phyloP scores from a whole-genome alignment of 495 filamentous ascomycete genomes.

The Xanthoparmelia taractica region DNA sequence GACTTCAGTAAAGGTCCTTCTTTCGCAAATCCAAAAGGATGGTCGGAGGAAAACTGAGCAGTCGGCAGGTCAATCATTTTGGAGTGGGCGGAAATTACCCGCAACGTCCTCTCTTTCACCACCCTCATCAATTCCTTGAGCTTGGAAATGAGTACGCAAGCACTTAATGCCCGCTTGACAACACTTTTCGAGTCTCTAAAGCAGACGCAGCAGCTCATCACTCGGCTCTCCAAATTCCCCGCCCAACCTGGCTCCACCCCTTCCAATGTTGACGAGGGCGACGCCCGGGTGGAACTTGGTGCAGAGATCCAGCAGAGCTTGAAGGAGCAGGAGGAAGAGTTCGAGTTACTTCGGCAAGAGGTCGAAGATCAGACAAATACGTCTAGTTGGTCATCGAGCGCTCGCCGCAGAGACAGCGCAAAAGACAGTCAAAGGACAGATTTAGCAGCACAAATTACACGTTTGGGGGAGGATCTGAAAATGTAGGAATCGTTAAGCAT shows the following conservation, averaged over 20 bases:
- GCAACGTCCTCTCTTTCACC: not conserved
- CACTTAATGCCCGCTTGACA: slow-evolving; percentile 57
- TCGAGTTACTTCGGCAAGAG: slow-evolving; percentile 74
- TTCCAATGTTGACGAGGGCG: slow-evolving; percentile 46
- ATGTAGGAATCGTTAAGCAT: slow-evolving; percentile 18
- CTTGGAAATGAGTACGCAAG: slow-evolving; percentile 30
- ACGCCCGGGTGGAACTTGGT: slow-evolving; percentile 68
- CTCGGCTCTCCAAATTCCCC: slow-evolving; percentile 61
- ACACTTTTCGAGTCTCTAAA: slow-evolving; percentile 60
- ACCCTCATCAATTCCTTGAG: not conserved
- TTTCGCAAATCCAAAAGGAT: not conserved
- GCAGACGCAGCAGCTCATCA: slow-evolving; percentile 64
- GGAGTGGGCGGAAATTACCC: slow-evolving; percentile 11
- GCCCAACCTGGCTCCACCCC: slow-evolving; percentile 53
- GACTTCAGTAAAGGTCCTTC: not conserved
- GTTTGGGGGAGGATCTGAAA: slow-evolving; percentile 61
- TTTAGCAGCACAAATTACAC: slow-evolving; percentile 53
- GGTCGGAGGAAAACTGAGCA: not conserved
- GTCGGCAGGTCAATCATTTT: slow-evolving; percentile 23
- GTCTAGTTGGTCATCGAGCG: slow-evolving; percentile 31
- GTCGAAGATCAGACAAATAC: slow-evolving; percentile 52
- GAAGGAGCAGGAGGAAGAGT: slow-evolving; percentile 77
- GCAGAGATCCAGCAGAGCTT: slow-evolving; percentile 74
- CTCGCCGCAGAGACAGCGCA: slow-evolving; percentile 32
- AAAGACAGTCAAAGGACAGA: slow-evolving; percentile 50